These are phyloP conservation scores for Myxozyma udenii DNA, from an alignment of 805 yeast species.

Conservation along the genomic window DNA sequence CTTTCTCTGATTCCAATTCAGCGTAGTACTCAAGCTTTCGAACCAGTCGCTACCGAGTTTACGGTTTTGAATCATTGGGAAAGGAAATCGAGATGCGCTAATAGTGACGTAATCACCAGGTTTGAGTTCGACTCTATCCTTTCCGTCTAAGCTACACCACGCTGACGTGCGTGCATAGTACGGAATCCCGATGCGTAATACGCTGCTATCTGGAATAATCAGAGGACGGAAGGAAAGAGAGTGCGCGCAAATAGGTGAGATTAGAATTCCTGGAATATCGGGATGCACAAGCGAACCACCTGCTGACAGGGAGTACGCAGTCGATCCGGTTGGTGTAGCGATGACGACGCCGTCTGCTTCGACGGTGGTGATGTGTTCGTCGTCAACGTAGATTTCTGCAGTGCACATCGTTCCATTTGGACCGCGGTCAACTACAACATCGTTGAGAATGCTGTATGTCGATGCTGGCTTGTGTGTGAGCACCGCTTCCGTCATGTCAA, in stretches of 20 bases:
- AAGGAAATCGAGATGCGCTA: slow-evolving; percentile 82
- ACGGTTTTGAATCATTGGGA: slow-evolving; percentile 82
- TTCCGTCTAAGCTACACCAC: slow-evolving; percentile 96
- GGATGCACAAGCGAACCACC: slow-evolving; percentile 96
- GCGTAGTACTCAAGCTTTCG: slow-evolving; percentile 76
- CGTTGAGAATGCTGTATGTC: slow-evolving; percentile 48
- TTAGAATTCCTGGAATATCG: slow-evolving; percentile 84
- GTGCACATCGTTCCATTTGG: slow-evolving; percentile 53
- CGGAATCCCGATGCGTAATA: slow-evolving; percentile 77
- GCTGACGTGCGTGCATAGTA: slow-evolving; percentile 77
- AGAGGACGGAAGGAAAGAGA: slow-evolving; percentile 90
- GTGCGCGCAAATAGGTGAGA: slow-evolving; percentile 96
- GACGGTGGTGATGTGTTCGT: slow-evolving; percentile 54
- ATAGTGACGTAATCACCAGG: slow-evolving; percentile 84
- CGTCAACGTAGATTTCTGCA: slow-evolving; percentile 50
- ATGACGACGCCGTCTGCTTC: slow-evolving; percentile 66
- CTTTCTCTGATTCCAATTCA: slow-evolving; percentile 92
- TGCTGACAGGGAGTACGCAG: slow-evolving; percentile 92
- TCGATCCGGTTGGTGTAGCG: slow-evolving; percentile 74
- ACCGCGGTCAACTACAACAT: slow-evolving; percentile 52
- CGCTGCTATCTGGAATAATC: slow-evolving; percentile 85
- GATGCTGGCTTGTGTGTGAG: slow-evolving; percentile 31
- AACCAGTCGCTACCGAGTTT: slow-evolving; percentile 62
- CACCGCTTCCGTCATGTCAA: slow-evolving; percentile 17
- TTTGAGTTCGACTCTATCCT: slow-evolving; percentile 71